A percentile compares a stretch with the other conserved stretches of the same genome.
Evolutionary conservation across 805 yeast species (phyloP).

Genomic region (Metschnikowia kofuensis): DNA sequence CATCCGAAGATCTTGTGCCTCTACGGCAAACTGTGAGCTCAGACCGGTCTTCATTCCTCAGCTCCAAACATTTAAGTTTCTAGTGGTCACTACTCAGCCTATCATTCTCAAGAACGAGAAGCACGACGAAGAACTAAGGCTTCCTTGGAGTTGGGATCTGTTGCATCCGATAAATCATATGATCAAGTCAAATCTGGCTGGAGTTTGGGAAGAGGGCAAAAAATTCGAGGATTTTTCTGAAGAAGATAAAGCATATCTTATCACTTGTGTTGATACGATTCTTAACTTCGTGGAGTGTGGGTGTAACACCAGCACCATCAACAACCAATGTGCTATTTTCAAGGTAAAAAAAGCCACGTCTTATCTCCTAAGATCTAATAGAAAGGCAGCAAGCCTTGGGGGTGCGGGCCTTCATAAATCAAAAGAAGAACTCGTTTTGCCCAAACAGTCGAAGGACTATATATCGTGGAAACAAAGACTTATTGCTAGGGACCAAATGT

Average conservation of each 20-base stretch:
- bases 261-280: conserved; percentile 61
- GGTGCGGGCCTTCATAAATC: conserved; percentile 33
- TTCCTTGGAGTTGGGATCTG: conserved; percentile 88
- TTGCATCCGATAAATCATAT: conserved; percentile 68
- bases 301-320: conserved; percentile 41
- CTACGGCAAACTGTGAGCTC: conserved; percentile 66
- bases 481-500: conserved; percentile 25
- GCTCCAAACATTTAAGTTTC: conserved; percentile 42
- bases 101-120: conserved; percentile 35
- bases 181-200: conserved; percentile 26
- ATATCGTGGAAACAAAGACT: conserved; percentile 38
- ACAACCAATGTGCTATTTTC: conserved; percentile 50
- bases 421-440: conserved; percentile 36
- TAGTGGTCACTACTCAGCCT: conserved; percentile 53
- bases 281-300: conserved; percentile 65
- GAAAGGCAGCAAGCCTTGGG: conserved; percentile 45
- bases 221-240: conserved; percentile 55
- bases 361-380: conserved; percentile 55
- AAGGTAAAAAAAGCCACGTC: conserved; percentile 63
- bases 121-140: conserved; percentile 59
- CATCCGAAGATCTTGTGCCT: conserved; percentile 64
- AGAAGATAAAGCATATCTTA: conserved; percentile 51
- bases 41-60: conserved; percentile 46
- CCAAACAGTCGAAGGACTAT: conserved; percentile 29
- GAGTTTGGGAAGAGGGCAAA: conserved; percentile 24